Conservation (phyloP, 2,329 filamentous ascomycete species). For the Cercospora canescens region DNA sequence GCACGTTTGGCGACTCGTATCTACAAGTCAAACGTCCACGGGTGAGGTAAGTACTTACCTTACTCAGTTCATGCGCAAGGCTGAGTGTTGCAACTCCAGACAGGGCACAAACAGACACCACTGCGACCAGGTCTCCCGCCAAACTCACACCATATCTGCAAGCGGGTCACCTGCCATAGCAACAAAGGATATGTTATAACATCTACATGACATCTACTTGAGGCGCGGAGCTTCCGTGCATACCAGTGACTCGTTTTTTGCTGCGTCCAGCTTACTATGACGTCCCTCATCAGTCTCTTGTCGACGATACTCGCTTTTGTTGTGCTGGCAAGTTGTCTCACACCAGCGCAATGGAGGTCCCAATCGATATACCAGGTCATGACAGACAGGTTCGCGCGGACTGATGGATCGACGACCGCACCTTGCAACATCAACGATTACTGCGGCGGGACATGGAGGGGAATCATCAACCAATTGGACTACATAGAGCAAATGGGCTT, state of each 20-base stretch:
- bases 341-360: constrained; percentile 38
- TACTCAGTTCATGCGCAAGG: neutral
- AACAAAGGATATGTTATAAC: constrained; percentile 11
- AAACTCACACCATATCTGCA: neutral
- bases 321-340: constrained; percentile 5
- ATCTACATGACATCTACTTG: constrained; percentile 2
- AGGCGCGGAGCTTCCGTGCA: constrained; percentile 9
- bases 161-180: constrained; percentile 8
- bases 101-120: neutral
- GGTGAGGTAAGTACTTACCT: neutral
- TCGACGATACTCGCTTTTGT: constrained; percentile 10
- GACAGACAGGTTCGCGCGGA: constrained; percentile 57
- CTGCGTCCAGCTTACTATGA: constrained; percentile 7
- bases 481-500: constrained; percentile 54
- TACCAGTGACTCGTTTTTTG: constrained; percentile 15
- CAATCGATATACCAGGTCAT: constrained; percentile 61
- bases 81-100: neutral
- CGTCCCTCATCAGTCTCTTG: constrained; percentile 7
- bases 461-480: constrained; percentile 46
- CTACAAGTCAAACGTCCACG: neutral
- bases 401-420: constrained; percentile 46
- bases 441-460: constrained; percentile 52
- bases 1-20: neutral
- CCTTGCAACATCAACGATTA: constrained; percentile 45
- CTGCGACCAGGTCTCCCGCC: neutral